These are phyloP conservation scores for Lactarius sp. DNA, from an alignment of 768 basidiomycete genomes.

Conservation along the genomic window DNA sequence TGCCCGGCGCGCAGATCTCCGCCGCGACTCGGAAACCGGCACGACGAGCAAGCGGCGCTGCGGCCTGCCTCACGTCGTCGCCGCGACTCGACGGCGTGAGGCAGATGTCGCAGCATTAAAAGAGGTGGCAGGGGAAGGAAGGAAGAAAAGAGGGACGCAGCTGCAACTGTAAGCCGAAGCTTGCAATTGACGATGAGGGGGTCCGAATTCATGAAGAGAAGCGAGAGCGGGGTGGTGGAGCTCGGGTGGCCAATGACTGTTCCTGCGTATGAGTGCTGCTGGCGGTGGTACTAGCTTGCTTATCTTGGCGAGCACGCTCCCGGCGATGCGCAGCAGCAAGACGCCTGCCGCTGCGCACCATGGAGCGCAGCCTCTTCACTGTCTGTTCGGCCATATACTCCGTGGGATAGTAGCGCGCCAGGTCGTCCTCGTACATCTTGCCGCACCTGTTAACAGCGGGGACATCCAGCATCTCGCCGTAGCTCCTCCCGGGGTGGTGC, in stretches of 20 bases:
- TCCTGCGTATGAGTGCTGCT: neutral
- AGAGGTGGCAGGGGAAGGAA: neutral
- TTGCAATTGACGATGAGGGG: neutral
- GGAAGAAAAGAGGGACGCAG: neutral
- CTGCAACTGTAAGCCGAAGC: neutral
- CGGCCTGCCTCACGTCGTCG: slow-evolving; percentile 14
- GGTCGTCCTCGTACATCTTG: neutral
- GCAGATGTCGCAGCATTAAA: neutral
- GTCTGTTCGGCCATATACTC: neutral
- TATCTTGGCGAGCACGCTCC: neutral
- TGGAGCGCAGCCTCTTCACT: neutral
- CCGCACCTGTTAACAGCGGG: neutral
- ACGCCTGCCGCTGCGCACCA: slow-evolving; percentile 1
- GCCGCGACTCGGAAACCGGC: slow-evolving; percentile 14
- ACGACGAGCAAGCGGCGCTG: slow-evolving; percentile 11
- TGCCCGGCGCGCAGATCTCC: slow-evolving; percentile 7
- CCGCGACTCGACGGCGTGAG: slow-evolving; percentile 17
- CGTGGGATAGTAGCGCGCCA: slow-evolving; percentile 7
- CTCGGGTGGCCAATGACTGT: too few species aligned
- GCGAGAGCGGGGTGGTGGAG: neutral
- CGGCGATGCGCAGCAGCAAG: neutral
- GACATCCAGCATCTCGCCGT: neutral
- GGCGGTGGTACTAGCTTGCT: neutral
- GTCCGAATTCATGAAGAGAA: neutral
- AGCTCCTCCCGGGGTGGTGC: neutral